phyloP scores from a whole-genome alignment of 768 basidiomycete species.

The Exsudoporus frostii region DNA sequence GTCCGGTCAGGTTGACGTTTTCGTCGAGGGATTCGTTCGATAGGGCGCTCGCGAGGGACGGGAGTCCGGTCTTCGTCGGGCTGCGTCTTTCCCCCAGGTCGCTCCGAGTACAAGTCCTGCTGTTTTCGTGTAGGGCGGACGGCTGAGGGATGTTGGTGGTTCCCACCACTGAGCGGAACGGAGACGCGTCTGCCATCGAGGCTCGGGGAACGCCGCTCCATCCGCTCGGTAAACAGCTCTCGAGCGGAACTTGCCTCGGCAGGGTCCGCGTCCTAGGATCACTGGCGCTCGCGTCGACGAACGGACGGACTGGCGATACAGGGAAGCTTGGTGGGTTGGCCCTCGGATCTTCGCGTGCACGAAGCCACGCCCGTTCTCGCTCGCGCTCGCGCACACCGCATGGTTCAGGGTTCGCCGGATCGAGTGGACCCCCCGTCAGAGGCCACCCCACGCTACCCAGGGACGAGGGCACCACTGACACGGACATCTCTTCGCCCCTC shows the following conservation, averaged over 20 bases:
- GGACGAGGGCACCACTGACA: not conserved
- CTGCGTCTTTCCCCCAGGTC: not conserved
- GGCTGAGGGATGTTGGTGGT: not conserved
- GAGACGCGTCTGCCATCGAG: not conserved
- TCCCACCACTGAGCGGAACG: not conserved
- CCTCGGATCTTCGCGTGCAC: not conserved
- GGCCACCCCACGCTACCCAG: slow-evolving; percentile 14
- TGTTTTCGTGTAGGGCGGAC: not conserved
- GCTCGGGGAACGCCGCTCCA: not conserved
- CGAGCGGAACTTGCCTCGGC: not conserved
- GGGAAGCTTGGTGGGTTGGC: not conserved
- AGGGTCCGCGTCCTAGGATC: not conserved
- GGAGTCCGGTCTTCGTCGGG: slow-evolving; percentile 4
- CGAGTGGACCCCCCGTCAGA: slow-evolving; percentile 26
- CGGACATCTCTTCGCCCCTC: not conserved
- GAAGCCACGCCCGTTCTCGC: not conserved
- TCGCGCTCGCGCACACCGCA: slow-evolving; percentile 10
- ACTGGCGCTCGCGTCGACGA: not conserved
- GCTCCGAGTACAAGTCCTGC: not conserved
- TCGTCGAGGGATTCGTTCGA: slow-evolving; percentile 18
- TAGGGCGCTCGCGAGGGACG: slow-evolving; percentile 18
- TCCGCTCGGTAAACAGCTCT: not conserved
- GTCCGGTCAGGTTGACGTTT: slow-evolving; percentile 7
- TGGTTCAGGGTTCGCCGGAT: slow-evolving; percentile 18
- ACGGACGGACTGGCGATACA: not conserved